phyloP scores from a whole-genome alignment of 140 eudicot species.

The Flaveria floridana region DNA sequence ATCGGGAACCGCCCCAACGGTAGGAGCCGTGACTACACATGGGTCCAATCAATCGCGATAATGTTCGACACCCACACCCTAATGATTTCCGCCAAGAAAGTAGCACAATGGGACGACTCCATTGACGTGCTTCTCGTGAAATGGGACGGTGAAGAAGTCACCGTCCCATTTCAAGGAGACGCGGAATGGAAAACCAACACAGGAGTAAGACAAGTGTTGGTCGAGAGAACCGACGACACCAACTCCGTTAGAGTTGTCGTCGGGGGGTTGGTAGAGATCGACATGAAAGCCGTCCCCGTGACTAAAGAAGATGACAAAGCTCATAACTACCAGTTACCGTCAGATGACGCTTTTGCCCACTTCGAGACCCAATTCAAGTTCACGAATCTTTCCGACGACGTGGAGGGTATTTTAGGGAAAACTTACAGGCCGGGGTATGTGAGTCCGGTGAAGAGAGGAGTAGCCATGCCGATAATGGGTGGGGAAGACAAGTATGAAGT shows the following conservation, averaged over 20 bases:
- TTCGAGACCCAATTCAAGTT: constrained; percentile 64
- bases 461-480: constrained; percentile 76
- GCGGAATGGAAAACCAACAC: constrained; percentile 49
- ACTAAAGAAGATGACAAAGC: constrained; percentile 52
- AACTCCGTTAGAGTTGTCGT: constrained; percentile 46
- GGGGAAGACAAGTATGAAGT: constrained; percentile 65
- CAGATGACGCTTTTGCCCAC: constrained; percentile 65
- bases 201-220: constrained; percentile 41
- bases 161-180: constrained; percentile 52
- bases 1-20: constrained; percentile 61
- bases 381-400: constrained; percentile 39
- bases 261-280: constrained; percentile 45
- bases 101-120: constrained; percentile 50
- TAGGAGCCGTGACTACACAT: constrained; percentile 68
- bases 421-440: constrained; percentile 62
- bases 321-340: constrained; percentile 68
- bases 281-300: constrained; percentile 50
- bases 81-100: constrained; percentile 52
- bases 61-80: constrained; percentile 61
- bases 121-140: constrained; percentile 54
- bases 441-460: constrained; percentile 62
- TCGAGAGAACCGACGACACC: constrained; percentile 61
- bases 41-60: constrained; percentile 70
- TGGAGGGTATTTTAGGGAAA: constrained; percentile 77
- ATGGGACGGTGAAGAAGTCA: constrained; percentile 48